Base-by-base conservation (phyloP, 2,329 filamentous ascomycete genomes). In the Trichoderma sp. region DNA sequence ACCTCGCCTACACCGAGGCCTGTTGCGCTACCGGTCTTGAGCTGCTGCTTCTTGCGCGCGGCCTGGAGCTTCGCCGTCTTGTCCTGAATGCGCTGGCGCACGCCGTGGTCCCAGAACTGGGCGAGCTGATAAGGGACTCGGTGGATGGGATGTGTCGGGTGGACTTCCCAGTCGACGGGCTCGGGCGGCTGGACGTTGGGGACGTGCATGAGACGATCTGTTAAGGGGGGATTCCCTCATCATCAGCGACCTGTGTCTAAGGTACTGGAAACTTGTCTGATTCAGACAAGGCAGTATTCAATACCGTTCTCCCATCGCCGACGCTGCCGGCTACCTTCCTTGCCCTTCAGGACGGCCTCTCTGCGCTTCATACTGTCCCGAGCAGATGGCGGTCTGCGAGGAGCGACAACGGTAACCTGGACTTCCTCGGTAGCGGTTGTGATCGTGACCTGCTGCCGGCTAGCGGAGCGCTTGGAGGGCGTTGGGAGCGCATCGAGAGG, bases 281-380 rank as follows among this genome's bases (percentile, higher is more conserved):
- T 39, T 11, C 36, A 23, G 17, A 4, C 26, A 43, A 39, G 34
- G n/a, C 32, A 63, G 65, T 32, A 47, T 30, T 43, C 23, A 43
- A 75, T 87, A 97, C 94, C 93, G 81, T 98, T 99, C 85, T 99
- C 96, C 94, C 95, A 98, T 70, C 95, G 88, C 76, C 95, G 91
- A 64, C 95, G 87, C 77, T 95, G 91, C 43, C 95, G 88, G 76
- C 90, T 95, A 39, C 95, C 95, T 81, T 98, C 94, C 76, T 97
- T 97, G 71, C 95, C 95, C 83, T 94, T 97, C 36, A 96, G 85
- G 67, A 97, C 79, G 3, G 90, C 88, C 75, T 97, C 94, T 20
- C 95, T 90, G 66, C 88, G 83, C 70, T 83, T 82, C 80, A 85
- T 80, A 75, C 86, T 88, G 73, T 90, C 92, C 79, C 85, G 80